phyloP scores from a whole-genome alignment of 495 filamentous ascomycete genomes.

The Podospora pseudopauciseta region DNA sequence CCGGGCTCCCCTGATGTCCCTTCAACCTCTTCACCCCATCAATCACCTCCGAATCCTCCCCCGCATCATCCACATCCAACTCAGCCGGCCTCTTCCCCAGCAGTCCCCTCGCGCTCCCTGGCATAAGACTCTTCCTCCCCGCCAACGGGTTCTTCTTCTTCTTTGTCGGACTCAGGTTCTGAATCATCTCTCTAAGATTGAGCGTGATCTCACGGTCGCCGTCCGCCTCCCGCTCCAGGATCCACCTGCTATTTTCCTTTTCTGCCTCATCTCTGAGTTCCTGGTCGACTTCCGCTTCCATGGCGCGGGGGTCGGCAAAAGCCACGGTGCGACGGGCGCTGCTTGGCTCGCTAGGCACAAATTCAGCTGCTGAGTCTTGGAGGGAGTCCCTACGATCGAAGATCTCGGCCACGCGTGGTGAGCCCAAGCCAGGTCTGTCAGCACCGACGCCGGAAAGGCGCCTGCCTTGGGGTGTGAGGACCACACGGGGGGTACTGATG shows the following conservation, averaged over 20 bases:
- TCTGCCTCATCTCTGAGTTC: slow-evolving; percentile 63
- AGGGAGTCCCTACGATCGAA: slow-evolving; percentile 72
- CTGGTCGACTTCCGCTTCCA: slow-evolving; percentile 65
- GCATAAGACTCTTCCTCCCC: slow-evolving; percentile 71
- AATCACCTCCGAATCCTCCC: slow-evolving; percentile 61
- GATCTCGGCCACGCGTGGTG: slow-evolving; percentile 68
- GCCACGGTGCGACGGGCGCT: slow-evolving; percentile 47
- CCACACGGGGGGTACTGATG: slow-evolving; percentile 57
- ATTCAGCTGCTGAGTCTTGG: slow-evolving; percentile 59
- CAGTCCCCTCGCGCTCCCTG: slow-evolving; percentile 69
- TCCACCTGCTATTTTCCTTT: slow-evolving; percentile 56
- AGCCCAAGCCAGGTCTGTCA: slow-evolving; percentile 72
- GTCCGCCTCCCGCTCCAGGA: slow-evolving; percentile 48
- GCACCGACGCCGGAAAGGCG: slow-evolving; percentile 71
- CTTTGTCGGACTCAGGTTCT: slow-evolving; percentile 74
- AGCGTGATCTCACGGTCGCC: slow-evolving; percentile 57
- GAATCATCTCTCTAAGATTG: slow-evolving; percentile 71
- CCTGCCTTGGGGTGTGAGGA: slow-evolving; percentile 59
- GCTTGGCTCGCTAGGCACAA: slow-evolving; percentile 47
- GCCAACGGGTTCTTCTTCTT: slow-evolving; percentile 66
- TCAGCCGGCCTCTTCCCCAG: slow-evolving; percentile 72
- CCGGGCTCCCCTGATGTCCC: slow-evolving; percentile 68
- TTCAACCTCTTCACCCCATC: slow-evolving; percentile 67
- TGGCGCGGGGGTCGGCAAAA: slow-evolving; percentile 62
- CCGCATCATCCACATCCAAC: slow-evolving; percentile 51